Evolutionary conservation across 108 stramenopile genomes (phyloP).

Genomic region (Phaeodactylum tricornutum): DNA sequence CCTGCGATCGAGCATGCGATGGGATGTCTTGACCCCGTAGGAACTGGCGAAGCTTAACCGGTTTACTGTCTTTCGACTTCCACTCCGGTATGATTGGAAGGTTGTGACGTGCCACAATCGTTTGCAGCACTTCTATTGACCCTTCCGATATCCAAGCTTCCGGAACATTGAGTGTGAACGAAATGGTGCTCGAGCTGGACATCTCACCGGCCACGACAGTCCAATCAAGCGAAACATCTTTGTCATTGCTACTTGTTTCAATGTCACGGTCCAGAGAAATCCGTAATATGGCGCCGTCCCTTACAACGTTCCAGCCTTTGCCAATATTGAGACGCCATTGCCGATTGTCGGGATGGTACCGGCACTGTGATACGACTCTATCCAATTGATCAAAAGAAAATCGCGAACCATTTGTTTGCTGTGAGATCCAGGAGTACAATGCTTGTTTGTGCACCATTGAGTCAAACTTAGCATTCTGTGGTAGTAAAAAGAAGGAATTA

Average conservation of each 20-base stretch:
- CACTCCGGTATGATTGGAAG: slow-evolving; percentile 64
- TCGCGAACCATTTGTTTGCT: slow-evolving; percentile 7
- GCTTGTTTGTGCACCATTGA: slow-evolving; percentile 51
- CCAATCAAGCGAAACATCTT: background rate
- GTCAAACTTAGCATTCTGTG: slow-evolving; percentile 4
- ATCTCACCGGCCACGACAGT: background rate
- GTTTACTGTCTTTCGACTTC: slow-evolving; percentile 43
- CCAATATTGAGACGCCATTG: slow-evolving; percentile 69
- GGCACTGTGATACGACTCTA: slow-evolving; percentile 43
- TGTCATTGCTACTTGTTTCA: slow-evolving; percentile 4
- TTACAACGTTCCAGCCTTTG: slow-evolving; percentile 29
- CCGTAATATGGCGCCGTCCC: slow-evolving; percentile 40
- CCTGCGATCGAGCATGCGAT: slow-evolving; percentile 52
- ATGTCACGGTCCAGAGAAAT: slow-evolving; percentile 2
- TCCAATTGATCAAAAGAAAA: slow-evolving; percentile 51
- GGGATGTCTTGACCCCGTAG: slow-evolving; percentile 87
- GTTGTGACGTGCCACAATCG: background rate
- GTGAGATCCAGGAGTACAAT: slow-evolving; percentile 38
- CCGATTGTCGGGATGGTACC: slow-evolving; percentile 26
- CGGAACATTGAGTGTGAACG: background rate
- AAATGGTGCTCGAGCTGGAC: background rate
- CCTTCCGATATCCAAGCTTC: background rate
- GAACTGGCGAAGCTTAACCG: slow-evolving; percentile 73
- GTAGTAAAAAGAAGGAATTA: slow-evolving; percentile 7
- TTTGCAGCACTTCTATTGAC: background rate